Evolutionary conservation across 495 filamentous ascomycete genomes (phyloP), one percentile per base, ranked within the genome.

Genomic region (Echria macrotheca): DNA sequence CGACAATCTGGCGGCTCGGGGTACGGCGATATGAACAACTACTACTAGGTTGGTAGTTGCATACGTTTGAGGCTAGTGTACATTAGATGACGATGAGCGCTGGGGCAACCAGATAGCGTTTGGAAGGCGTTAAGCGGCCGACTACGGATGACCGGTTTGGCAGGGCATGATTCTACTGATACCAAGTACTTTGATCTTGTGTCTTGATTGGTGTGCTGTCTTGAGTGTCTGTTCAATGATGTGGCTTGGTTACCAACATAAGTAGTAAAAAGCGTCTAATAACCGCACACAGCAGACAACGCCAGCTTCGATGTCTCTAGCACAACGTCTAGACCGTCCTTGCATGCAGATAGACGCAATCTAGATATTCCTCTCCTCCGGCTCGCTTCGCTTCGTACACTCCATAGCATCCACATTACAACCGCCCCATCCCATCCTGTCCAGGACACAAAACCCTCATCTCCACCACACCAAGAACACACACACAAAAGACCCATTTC

Each of bases 1-100:
- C 51, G 52, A 55, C 51, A 47, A 18, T 39, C 40, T 4, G 31
- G 31, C 10, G 44, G 44, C 3, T 21, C 21, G 7, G 47, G 46
- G 10, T 31, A 44, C 10, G 31, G 43, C 24, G 35, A 46, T 10
- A 48, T 28, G 33, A 38, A 38, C 35, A 48, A 48, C 18, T 39
- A 39, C 46, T 39, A 48, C 8, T 40, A n/a, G 29, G 19, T 12
- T 9, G 23, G 24, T 11, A 15, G 9, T 21, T 5, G 24, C 22
- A 17, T n/a, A n/a, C n/a, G n/a, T n/a, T n/a, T n/a, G n/a, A n/a
- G n/a, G n/a, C n/a, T n/a, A n/a, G n/a, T n/a, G n/a, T n/a, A n/a
- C n/a, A n/a, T n/a, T n/a, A n/a, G n/a, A 31, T 12, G 6, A 31
- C 12, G 12, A 31, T 12, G 12, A 31, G 6, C 7, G 28, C 28